Conservation (phyloP, 2,329 filamentous ascomycete genomes). For the Neofusicoccum parvum region DNA sequence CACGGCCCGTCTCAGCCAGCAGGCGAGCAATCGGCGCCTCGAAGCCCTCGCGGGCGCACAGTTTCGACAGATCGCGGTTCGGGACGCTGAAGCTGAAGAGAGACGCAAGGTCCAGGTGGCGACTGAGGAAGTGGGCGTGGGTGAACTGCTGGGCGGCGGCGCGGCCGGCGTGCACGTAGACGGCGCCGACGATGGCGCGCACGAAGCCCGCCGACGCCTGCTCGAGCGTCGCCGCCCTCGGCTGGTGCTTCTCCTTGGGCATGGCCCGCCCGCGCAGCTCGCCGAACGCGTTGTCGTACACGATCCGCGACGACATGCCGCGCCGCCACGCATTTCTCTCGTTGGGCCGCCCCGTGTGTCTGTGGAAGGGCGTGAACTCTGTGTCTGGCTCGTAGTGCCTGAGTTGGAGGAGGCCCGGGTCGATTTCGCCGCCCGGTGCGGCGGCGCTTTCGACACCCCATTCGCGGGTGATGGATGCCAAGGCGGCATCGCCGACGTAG, state of each 20-base stretch:
- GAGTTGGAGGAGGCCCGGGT: slow-evolving; percentile 88
- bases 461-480: slow-evolving; percentile 73
- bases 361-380: slow-evolving; percentile 25
- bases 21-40: slow-evolving; percentile 83
- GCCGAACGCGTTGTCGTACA: slow-evolving; percentile 85
- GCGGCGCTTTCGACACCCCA: slow-evolving; percentile 94
- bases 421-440: slow-evolving; percentile 85
- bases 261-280: slow-evolving; percentile 48
- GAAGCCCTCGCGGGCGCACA: slow-evolving; percentile 89
- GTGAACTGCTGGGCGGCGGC: slow-evolving; percentile 81
- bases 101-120: slow-evolving; percentile 72
- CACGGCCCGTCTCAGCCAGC: slow-evolving; percentile 85
- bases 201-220: slow-evolving; percentile 59
- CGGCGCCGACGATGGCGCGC: slow-evolving; percentile 77
- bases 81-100: slow-evolving; percentile 86
- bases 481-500: slow-evolving; percentile 74
- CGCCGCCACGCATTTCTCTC: slow-evolving; percentile 32
- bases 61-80: slow-evolving; percentile 76
- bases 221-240: slow-evolving; percentile 28
- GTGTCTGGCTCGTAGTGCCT: slow-evolving; percentile 43
- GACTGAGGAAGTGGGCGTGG: slow-evolving; percentile 77
- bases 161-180: slow-evolving; percentile 83
- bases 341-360: slow-evolving; percentile 33
- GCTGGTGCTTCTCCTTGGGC: neutral
- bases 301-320: slow-evolving; percentile 66